Percentiles rank a stretch among this genome's conserved stretches.
Conservation (phyloP, 2,329 filamentous ascomycete species). For the Calonectria ilicicola region DNA sequence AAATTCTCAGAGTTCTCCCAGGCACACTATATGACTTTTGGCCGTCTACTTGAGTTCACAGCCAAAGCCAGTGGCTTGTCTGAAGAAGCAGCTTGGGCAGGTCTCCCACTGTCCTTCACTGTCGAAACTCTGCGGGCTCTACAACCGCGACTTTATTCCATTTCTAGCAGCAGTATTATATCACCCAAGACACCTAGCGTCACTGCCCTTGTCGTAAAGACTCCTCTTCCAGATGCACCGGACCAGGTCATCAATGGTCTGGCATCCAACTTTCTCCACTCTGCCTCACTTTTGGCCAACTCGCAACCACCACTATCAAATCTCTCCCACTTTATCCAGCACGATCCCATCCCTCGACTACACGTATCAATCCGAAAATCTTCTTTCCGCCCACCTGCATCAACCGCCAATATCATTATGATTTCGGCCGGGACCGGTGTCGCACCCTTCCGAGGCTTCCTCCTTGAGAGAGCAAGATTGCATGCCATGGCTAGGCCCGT, state of each 20-base stretch:
- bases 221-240: constrained; percentile 20
- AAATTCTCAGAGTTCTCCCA: constrained; percentile 29
- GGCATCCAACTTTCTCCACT: constrained; percentile 41
- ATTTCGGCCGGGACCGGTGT: constrained; percentile 63
- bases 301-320: neutral
- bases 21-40: constrained; percentile 41
- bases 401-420: constrained; percentile 61
- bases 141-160: constrained; percentile 69
- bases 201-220: constrained; percentile 34
- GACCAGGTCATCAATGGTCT: constrained; percentile 31
- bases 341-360: constrained; percentile 38
- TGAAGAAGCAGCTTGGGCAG: constrained; percentile 26
- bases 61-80: constrained; percentile 6
- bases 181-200: constrained; percentile 37
- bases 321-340: constrained; percentile 15
- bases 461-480: constrained; percentile 37
- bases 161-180: constrained; percentile 65
- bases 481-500: constrained; percentile 30
- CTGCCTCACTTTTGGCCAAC: constrained; percentile 20
- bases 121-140: constrained; percentile 65
- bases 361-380: constrained; percentile 45
- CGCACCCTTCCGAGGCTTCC: constrained; percentile 52
- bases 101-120: constrained; percentile 60
- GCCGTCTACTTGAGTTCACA: constrained; percentile 35
- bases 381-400: constrained; percentile 54